These are phyloP conservation scores for Suillus subalutaceus DNA, from an alignment of 768 basidiomycete species.

Conservation along the genomic window DNA sequence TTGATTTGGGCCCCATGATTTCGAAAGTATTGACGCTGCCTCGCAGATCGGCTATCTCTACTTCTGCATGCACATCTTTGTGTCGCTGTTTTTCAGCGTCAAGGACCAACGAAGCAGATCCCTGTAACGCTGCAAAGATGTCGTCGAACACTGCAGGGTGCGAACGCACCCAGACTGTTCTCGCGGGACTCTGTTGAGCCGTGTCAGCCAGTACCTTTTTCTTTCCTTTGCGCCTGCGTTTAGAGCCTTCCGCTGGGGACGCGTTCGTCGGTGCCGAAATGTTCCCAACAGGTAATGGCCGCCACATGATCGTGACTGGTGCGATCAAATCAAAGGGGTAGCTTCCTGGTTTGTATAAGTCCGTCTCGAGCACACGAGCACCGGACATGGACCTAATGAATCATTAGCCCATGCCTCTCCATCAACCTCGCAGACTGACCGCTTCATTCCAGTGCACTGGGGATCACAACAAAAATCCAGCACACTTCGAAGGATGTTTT, in stretches of 20 bases:
- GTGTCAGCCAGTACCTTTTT: slow-evolving; percentile 17
- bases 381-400: slow-evolving; percentile 63
- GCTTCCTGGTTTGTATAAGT: slow-evolving; percentile 58
- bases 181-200: slow-evolving; percentile 21
- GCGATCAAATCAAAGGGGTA: slow-evolving; percentile 77
- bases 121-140: slow-evolving; percentile 53
- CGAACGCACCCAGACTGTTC: slow-evolving; percentile 72
- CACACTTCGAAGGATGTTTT: slow-evolving; percentile 51
- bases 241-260: slow-evolving; percentile 12
- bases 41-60: slow-evolving; percentile 75
- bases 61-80: slow-evolving; percentile 29
- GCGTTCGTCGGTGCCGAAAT: neutral
- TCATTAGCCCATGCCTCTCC: neutral
- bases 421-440: slow-evolving; percentile 41
- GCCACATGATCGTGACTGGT: slow-evolving; percentile 79
- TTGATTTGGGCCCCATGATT: slow-evolving; percentile 85
- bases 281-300: slow-evolving; percentile 32
- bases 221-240: slow-evolving; percentile 25
- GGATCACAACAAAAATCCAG: slow-evolving; percentile 66
- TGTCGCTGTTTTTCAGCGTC: slow-evolving; percentile 35
- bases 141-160: slow-evolving; percentile 76
- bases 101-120: slow-evolving; percentile 53
- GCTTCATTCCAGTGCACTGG: slow-evolving; percentile 62
- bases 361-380: slow-evolving; percentile 64
- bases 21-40: slow-evolving; percentile 82